Percentiles rank a stretch among this genome's conserved stretches.
phyloP scores from a whole-genome alignment of 164 flowering plant species.

The Vitis amurensis region DNA sequence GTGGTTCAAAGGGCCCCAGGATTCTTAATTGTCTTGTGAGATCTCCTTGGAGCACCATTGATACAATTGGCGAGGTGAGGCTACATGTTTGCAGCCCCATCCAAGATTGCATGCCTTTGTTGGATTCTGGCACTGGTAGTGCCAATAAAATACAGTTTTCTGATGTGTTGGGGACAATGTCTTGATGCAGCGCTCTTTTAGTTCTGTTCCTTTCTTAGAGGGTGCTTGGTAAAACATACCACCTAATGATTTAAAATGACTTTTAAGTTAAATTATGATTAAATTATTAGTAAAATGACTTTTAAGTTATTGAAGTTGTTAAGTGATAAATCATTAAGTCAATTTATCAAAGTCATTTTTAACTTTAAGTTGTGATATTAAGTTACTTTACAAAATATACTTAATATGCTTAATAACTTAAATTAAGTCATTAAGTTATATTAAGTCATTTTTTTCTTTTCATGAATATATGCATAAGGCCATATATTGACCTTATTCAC shows the following conservation, averaged over 20 bases:
- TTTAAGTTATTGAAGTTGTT: no score
- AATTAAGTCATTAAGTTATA: no score
- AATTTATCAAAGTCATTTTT: not conserved
- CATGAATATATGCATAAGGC: not conserved
- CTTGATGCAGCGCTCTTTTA: not conserved
- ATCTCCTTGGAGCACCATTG: constrained; percentile 96
- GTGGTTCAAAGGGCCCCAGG: constrained; percentile 70
- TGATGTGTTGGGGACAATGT: not conserved
- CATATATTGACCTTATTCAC: not conserved
- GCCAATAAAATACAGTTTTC: not conserved
- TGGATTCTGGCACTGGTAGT: not conserved
- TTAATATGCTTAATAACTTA: no score
- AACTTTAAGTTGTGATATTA: no score
- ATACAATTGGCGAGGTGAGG: constrained; percentile 78
- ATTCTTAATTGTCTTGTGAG: constrained; percentile 84
- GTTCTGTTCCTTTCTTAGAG: no score
- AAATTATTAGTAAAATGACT: no score
- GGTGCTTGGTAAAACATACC: no score
- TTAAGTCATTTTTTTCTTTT: not conserved
- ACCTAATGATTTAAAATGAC: no score
- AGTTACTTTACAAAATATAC: no score
- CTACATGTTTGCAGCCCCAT: not conserved
- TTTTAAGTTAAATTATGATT: no score
- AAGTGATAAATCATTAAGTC: no score
- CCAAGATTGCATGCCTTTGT: not conserved